Evolutionary conservation across 345 rosid species (phyloP).

Genomic region (Gossypium ekmanianum): DNA sequence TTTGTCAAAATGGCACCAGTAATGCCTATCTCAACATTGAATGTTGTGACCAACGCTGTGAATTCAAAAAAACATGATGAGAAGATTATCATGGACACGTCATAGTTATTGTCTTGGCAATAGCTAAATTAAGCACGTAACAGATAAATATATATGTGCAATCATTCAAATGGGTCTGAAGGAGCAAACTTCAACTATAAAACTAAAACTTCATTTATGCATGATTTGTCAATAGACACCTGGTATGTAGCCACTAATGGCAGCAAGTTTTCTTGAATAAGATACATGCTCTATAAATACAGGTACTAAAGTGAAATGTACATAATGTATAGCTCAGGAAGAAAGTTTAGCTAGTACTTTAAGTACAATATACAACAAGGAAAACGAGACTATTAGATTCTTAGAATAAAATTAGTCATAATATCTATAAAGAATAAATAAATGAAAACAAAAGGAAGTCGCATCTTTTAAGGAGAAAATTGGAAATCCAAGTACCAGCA

Average conservation of each 20-base stretch:
- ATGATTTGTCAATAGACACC: too few species aligned
- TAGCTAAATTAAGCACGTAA: neutral
- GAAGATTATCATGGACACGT: neutral
- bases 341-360: neutral
- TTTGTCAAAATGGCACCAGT: conserved; percentile 98
- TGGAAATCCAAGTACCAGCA: conserved; percentile 49
- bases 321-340: neutral
- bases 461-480: neutral
- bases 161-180: too few species aligned
- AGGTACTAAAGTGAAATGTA: neutral
- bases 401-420: neutral
- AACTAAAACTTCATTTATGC: too few species aligned
- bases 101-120: neutral
- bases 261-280: too few species aligned
- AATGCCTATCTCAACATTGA: conserved; percentile 96
- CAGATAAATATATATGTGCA: neutral
- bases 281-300: too few species aligned
- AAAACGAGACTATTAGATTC: neutral
- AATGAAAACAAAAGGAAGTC: neutral
- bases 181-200: too few species aligned
- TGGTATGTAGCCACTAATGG: too few species aligned
- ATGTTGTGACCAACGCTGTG: conserved; percentile 87
- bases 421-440: neutral
- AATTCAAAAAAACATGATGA: conserved; percentile 16
- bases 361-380: neutral